Conservation (phyloP, 306 rosid species). For the Quercus berberidifolia region DNA sequence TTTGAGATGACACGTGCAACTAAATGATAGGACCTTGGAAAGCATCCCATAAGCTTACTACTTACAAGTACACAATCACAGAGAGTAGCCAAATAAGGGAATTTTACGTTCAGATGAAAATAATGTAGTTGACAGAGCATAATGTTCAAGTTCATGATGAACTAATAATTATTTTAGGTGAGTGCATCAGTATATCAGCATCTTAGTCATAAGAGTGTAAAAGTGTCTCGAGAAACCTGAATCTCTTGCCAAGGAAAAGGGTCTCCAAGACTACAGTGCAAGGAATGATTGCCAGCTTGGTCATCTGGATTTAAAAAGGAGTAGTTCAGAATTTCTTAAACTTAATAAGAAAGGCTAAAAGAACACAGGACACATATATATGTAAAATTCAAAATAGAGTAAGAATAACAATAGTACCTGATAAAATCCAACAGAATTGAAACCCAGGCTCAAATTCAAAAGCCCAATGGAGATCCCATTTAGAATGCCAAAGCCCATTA, state of each 20-base stretch:
- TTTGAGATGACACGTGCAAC: background rate
- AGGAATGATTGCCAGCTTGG: constrained; percentile 98
- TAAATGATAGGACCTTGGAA: background rate
- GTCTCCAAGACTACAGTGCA: constrained; percentile 98
- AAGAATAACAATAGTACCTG: constrained; percentile 51
- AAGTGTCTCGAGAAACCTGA: constrained; percentile 54
- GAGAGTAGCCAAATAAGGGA: background rate
- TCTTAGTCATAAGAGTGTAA: constrained; percentile 10
- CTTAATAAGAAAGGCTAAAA: background rate
- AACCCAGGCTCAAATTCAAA: constrained; percentile 92
- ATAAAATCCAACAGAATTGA: constrained; percentile 97
- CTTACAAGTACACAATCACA: background rate
- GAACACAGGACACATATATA: constrained; percentile 8
- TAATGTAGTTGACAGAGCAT: background rate
- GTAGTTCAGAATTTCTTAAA: constrained; percentile 16
- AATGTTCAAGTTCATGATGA: background rate
- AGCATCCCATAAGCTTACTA: background rate
- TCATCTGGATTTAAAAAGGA: constrained; percentile 63
- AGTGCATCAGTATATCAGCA: background rate
- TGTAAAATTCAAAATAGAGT: constrained; percentile 12
- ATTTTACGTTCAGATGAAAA: constrained; percentile 5
- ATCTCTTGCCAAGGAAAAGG: constrained; percentile 76
- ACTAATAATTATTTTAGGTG: constrained; percentile 3
- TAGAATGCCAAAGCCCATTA: constrained; percentile 87
- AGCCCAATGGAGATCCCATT: constrained; percentile 99